Conservation (phyloP, 2,329 filamentous ascomycete genomes). For the Helminthosporium solani region DNA sequence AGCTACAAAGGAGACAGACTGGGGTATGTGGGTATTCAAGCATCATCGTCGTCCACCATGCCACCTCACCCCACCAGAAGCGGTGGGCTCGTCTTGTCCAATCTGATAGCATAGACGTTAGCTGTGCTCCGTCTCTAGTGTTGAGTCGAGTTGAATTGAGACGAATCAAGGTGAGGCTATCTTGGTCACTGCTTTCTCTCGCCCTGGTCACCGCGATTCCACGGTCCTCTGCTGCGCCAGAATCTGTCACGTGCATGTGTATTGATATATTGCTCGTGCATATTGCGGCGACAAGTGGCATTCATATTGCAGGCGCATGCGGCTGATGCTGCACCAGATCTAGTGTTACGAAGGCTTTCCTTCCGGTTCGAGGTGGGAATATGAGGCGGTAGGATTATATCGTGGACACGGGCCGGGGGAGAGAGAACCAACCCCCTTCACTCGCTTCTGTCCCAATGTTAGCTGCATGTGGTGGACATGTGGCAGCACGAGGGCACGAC, state of each 20-base stretch:
- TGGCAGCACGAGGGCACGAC: constrained; percentile 39
- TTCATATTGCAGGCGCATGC: constrained; percentile 26
- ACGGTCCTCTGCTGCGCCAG: constrained; percentile 2
- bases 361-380: constrained; percentile 18
- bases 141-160: no score
- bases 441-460: constrained; percentile 33
- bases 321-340: constrained; percentile 24
- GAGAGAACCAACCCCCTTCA: constrained; percentile 34
- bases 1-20: constrained; percentile 12
- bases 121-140: no score
- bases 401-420: constrained; percentile 31
- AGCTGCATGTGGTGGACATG: constrained; percentile 44
- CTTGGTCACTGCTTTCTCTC: constrained; percentile 1
- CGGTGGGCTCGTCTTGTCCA: neutral
- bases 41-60: neutral
- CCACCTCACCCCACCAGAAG: constrained; percentile 14
- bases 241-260: constrained; percentile 13
- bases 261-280: constrained; percentile 24
- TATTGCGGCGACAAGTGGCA: constrained; percentile 27
- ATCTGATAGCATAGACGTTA: constrained; percentile 4
- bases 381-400: constrained; percentile 32
- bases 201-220: constrained; percentile 11
- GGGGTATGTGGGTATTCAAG: constrained; percentile 12
- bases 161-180: constrained; percentile 6
- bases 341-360: constrained; percentile 15